Conservation (phyloP, 495 filamentous ascomycete species). For the Aspergillus saccharolyticus region DNA sequence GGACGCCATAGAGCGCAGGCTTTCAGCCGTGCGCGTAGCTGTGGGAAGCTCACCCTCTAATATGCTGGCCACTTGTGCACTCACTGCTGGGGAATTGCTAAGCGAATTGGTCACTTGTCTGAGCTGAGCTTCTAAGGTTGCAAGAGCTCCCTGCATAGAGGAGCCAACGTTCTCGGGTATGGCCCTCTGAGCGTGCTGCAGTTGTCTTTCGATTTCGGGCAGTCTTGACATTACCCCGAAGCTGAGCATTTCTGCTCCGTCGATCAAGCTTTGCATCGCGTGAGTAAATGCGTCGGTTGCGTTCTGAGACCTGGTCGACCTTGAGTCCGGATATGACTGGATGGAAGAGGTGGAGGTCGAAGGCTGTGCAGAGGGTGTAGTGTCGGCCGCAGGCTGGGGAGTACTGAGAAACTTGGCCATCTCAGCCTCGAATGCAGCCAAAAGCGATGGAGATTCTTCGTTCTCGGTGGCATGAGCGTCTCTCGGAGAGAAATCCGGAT, state of each 20-base stretch:
- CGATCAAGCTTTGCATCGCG: slow-evolving; percentile 31
- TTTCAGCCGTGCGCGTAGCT: slow-evolving; percentile 37
- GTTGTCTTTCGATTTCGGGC: slow-evolving; percentile 37
- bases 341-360: slow-evolving; percentile 13
- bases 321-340: slow-evolving; percentile 12
- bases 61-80: slow-evolving; percentile 32
- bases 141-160: slow-evolving; percentile 38
- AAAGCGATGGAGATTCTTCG: slow-evolving; percentile 31
- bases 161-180: slow-evolving; percentile 40
- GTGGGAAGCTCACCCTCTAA: slow-evolving; percentile 36
- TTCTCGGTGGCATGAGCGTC: slow-evolving; percentile 1
- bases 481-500: neutral
- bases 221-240: slow-evolving; percentile 34
- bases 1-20: slow-evolving; percentile 39
- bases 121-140: slow-evolving; percentile 39
- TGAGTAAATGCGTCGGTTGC: slow-evolving; percentile 28
- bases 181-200: slow-evolving; percentile 34
- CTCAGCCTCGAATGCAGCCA: slow-evolving; percentile 50
- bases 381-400: slow-evolving; percentile 15
- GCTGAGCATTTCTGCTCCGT: slow-evolving; percentile 32
- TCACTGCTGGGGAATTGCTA: slow-evolving; percentile 39
- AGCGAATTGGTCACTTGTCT: slow-evolving; percentile 31
- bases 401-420: slow-evolving; percentile 40
- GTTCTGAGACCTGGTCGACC: slow-evolving; percentile 18
- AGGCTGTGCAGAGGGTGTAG: slow-evolving; percentile 11